These are phyloP conservation scores for Cryphonectria naterciae DNA, from an alignment of 2,329 filamentous ascomycete genomes.

Conservation along the genomic window DNA sequence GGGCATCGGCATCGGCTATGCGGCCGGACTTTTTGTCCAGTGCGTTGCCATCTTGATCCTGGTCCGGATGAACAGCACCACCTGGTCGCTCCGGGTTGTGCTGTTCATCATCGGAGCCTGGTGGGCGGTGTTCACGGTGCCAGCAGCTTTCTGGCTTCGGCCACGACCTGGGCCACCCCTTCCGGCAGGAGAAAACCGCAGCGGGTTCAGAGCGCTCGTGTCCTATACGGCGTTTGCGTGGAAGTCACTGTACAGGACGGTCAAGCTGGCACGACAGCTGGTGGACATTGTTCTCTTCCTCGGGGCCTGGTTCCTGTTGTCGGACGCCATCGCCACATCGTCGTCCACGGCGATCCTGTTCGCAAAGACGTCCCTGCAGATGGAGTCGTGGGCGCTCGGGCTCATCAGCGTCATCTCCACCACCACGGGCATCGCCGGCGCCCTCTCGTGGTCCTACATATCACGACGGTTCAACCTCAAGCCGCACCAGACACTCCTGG, in stretches of 20 bases:
- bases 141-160: slow-evolving; percentile 83
- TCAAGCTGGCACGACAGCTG: slow-evolving; percentile 72
- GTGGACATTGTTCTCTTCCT: slow-evolving; percentile 79
- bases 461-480: slow-evolving; percentile 70
- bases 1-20: slow-evolving; percentile 93
- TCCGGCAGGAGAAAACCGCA: slow-evolving; percentile 43
- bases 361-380: slow-evolving; percentile 88
- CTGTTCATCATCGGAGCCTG: slow-evolving; percentile 85
- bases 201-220: slow-evolving; percentile 56
- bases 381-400: slow-evolving; percentile 85
- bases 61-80: slow-evolving; percentile 72
- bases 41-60: slow-evolving; percentile 79
- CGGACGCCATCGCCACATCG: slow-evolving; percentile 91
- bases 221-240: slow-evolving; percentile 83
- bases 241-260: slow-evolving; percentile 81
- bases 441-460: slow-evolving; percentile 85
- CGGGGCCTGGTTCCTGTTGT: slow-evolving; percentile 90
- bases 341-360: slow-evolving; percentile 94
- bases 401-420: slow-evolving; percentile 95
- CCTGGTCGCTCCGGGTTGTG: slow-evolving; percentile 83
- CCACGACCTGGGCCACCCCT: slow-evolving; percentile 87
- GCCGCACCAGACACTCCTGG: slow-evolving; percentile 86
- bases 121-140: slow-evolving; percentile 93
- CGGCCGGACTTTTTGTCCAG: slow-evolving; percentile 83
- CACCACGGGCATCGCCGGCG: slow-evolving; percentile 79